Evolutionary conservation across 805 yeast genomes (phyloP).

Genomic region (Starmera amethionina): DNA sequence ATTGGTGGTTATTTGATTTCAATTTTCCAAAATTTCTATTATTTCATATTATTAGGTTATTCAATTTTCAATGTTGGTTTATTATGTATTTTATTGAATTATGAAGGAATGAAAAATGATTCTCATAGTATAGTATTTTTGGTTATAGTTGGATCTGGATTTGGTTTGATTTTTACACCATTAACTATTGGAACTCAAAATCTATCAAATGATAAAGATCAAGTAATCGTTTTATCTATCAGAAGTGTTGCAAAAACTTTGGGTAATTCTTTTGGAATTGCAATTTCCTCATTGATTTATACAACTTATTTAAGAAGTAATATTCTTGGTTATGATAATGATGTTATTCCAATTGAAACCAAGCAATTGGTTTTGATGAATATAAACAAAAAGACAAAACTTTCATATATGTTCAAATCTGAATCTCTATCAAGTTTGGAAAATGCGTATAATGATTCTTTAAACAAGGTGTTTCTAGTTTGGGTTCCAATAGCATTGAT

Average conservation of each 20-base stretch:
- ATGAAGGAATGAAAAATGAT: slow-evolving; percentile 21
- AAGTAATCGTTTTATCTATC: slow-evolving; percentile 48
- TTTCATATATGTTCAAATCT: background rate
- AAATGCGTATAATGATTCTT: background rate
- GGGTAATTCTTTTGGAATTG: slow-evolving; percentile 53
- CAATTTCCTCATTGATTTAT: slow-evolving; percentile 21
- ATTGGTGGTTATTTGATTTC: slow-evolving; percentile 37
- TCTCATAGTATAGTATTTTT: slow-evolving; percentile 24
- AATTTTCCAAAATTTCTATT: slow-evolving; percentile 30
- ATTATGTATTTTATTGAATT: slow-evolving; percentile 24
- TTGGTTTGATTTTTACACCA: slow-evolving; percentile 22
- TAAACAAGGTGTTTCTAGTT: background rate
- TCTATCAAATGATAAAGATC: slow-evolving; percentile 36
- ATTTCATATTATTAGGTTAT: slow-evolving; percentile 32
- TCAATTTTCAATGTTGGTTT: slow-evolving; percentile 31
- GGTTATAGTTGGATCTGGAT: slow-evolving; percentile 30
- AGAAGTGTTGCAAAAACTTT: slow-evolving; percentile 47
- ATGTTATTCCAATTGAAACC: background rate
- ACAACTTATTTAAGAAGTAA: slow-evolving; percentile 1
- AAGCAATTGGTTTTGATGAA: background rate
- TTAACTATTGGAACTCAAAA: slow-evolving; percentile 42
- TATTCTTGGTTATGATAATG: background rate
- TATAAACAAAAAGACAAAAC: background rate
- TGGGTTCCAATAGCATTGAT: background rate
- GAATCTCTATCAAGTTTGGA: background rate